Evolutionary conservation across 495 filamentous ascomycete species (phyloP).

Genomic region (Letharia lupina): DNA sequence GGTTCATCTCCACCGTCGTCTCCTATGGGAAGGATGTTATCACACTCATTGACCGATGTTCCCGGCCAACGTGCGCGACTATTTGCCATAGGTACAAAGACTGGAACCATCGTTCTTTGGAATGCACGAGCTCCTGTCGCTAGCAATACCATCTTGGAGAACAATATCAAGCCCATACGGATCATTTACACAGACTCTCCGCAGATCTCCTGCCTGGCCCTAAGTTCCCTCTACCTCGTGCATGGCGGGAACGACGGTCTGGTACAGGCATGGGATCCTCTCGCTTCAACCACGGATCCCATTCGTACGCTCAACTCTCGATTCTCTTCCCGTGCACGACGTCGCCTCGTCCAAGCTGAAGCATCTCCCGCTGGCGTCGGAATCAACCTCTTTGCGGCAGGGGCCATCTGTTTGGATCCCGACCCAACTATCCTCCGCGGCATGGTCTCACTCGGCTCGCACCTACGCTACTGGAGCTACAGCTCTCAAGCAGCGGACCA

Average conservation of each 20-base stretch:
- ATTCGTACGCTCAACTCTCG: slow-evolving; percentile 85
- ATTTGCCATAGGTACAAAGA: slow-evolving; percentile 70
- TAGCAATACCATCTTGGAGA: slow-evolving; percentile 41
- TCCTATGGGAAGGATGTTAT: slow-evolving; percentile 44
- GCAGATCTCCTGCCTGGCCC: slow-evolving; percentile 71
- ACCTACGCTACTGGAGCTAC: slow-evolving; percentile 89
- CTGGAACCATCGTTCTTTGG: slow-evolving; percentile 75
- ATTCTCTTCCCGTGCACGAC: slow-evolving; percentile 71
- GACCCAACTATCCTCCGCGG: slow-evolving; percentile 87
- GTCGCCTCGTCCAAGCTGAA: slow-evolving; percentile 63
- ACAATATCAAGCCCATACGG: slow-evolving; percentile 56
- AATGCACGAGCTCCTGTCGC: slow-evolving; percentile 61
- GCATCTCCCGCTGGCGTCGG: slow-evolving; percentile 55
- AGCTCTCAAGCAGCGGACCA: slow-evolving; percentile 62
- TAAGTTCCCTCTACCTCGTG: slow-evolving; percentile 80
- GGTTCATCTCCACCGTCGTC: slow-evolving; percentile 51
- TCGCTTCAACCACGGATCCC: slow-evolving; percentile 70
- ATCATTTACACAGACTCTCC: slow-evolving; percentile 90
- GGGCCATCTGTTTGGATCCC: slow-evolving; percentile 79
- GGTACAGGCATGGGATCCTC: slow-evolving; percentile 92
- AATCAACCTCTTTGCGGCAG: slow-evolving; percentile 73
- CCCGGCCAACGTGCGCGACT: slow-evolving; percentile 80
- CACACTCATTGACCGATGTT: slow-evolving; percentile 43
- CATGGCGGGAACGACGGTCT: slow-evolving; percentile 93
- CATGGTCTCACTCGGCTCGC: slow-evolving; percentile 76